Percentiles rank a stretch among this genome's conserved stretches.
These are phyloP conservation scores for Epichloe festucae DNA, from an alignment of 2,329 filamentous ascomycete genomes.

Conservation along the genomic window DNA sequence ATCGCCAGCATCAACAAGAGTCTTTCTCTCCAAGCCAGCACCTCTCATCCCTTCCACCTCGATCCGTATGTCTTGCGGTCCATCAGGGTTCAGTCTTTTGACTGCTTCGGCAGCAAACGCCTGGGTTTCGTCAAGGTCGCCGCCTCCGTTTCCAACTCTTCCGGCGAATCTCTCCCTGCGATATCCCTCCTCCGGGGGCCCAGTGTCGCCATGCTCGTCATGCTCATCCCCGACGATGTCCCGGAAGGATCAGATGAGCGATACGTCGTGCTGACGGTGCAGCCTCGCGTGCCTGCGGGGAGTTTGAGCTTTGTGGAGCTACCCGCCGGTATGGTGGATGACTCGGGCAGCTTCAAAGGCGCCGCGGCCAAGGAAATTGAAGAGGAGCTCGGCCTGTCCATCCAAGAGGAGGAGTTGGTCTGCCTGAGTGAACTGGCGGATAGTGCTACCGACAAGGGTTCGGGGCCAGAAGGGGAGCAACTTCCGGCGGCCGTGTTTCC, in stretches of 20 bases:
- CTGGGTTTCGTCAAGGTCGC: conserved; percentile 46
- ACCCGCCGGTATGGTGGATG: conserved; percentile 47
- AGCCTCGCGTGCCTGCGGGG: conserved; percentile 42
- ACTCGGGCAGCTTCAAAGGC: conserved; percentile 39
- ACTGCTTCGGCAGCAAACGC: conserved; percentile 32
- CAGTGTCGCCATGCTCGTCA: conserved; percentile 47
- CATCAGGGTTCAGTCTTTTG: conserved; percentile 39
- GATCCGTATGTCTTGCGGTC: conserved; percentile 39
- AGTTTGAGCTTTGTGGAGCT: conserved; percentile 43
- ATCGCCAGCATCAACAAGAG: conserved; percentile 32
- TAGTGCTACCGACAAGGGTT: conserved; percentile 12
- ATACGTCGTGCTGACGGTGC: conserved; percentile 45
- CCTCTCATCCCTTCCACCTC: conserved; percentile 37
- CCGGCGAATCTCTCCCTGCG: conserved; percentile 38
- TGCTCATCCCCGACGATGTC: conserved; percentile 39
- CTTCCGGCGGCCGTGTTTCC: conserved; percentile 41
- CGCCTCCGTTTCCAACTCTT: conserved; percentile 33
- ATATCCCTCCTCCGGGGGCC: conserved; percentile 44
- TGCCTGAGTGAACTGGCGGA: conserved; percentile 39
- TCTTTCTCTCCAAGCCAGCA: conserved; percentile 29
- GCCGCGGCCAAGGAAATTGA: conserved; percentile 46
- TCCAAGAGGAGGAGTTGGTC: conserved; percentile 31
- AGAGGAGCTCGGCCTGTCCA: conserved; percentile 45
- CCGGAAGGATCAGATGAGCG: conserved; percentile 29
- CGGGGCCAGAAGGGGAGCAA: conserved; percentile 14